A percentile compares a stretch with the other conserved stretches of the same genome.
These are phyloP conservation scores for Globisporangium solare DNA, from an alignment of 352 stramenopile species.

Conservation along the genomic window DNA sequence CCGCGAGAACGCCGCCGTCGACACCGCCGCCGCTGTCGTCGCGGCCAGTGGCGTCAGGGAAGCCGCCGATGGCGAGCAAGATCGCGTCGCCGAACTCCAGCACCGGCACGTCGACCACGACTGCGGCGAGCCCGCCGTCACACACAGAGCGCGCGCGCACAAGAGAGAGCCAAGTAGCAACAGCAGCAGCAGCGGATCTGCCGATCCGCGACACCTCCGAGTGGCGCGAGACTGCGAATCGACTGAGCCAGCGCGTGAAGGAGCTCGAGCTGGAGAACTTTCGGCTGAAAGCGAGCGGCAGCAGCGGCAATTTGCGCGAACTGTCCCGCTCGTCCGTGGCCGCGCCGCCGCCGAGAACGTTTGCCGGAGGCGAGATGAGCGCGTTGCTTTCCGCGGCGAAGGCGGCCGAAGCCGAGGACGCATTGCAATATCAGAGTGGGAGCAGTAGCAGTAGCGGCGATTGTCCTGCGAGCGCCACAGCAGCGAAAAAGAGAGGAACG, in stretches of 20 bases:
- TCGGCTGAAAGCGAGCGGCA: slow-evolving; percentile 30
- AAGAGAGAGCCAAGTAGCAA: slow-evolving; percentile 8
- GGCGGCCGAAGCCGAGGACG: slow-evolving; percentile 12
- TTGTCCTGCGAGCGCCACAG: slow-evolving; percentile 9
- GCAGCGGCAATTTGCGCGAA: not conserved
- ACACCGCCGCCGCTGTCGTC: slow-evolving; percentile 16
- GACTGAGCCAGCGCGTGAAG: slow-evolving; percentile 50
- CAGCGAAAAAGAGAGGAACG: slow-evolving; percentile 2
- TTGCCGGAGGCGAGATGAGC: slow-evolving; percentile 33
- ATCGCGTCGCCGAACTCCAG: not conserved
- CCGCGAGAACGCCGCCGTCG: slow-evolving; percentile 6
- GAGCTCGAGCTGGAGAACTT: slow-evolving; percentile 70
- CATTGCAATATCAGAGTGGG: not conserved
- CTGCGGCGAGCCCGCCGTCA: not conserved
- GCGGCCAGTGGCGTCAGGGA: not conserved
- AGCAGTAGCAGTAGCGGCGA: too few species aligned
- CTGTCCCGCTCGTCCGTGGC: slow-evolving; percentile 14
- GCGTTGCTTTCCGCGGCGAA: slow-evolving; percentile 13
- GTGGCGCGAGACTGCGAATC: slow-evolving; percentile 48
- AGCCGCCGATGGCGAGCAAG: not conserved
- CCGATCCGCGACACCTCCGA: slow-evolving; percentile 25
- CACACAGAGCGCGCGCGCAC: slow-evolving; percentile 4
- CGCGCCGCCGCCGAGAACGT: slow-evolving; percentile 23
- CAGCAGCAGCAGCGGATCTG: not conserved
- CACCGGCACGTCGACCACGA: too few species aligned